These are phyloP conservation scores for Alternaria angustiovoidea DNA, from an alignment of 2,329 filamentous ascomycete species.

Conservation along the genomic window DNA sequence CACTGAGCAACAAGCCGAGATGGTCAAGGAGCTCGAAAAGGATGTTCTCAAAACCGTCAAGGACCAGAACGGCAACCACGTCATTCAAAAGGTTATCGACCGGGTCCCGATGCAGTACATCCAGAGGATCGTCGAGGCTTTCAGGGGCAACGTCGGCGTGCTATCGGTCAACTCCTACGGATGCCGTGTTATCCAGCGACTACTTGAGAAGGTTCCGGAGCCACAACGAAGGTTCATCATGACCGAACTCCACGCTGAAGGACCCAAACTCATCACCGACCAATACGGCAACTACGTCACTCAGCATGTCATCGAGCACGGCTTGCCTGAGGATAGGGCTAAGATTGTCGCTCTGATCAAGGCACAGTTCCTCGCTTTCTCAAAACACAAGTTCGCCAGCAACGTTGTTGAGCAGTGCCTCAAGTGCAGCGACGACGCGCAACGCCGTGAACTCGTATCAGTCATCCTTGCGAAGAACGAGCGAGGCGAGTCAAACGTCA, in stretches of 20 bases:
- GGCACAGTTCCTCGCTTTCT: constrained; percentile 74
- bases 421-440: constrained; percentile 71
- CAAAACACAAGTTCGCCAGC: constrained; percentile 95
- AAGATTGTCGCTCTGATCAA: constrained; percentile 79
- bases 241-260: constrained; percentile 77
- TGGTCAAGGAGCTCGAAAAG: constrained; percentile 82
- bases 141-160: constrained; percentile 75
- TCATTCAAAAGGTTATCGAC: constrained; percentile 93
- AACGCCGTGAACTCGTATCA: constrained; percentile 72
- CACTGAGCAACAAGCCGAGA: constrained; percentile 85
- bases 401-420: constrained; percentile 98
- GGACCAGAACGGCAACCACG: constrained; percentile 94
- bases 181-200: constrained; percentile 91
- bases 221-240: constrained; percentile 76
- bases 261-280: constrained; percentile 77
- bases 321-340: constrained; percentile 73
- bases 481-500: constrained; percentile 74
- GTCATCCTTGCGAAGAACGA: constrained; percentile 59
- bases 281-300: constrained; percentile 97
- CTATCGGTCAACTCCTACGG: constrained; percentile 84
- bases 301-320: constrained; percentile 87
- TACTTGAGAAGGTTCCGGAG: constrained; percentile 82
- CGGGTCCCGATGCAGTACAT: constrained; percentile 79
- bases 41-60: constrained; percentile 80
- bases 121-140: constrained; percentile 82